These are phyloP conservation scores for Arthromyces matolae DNA, from an alignment of 768 basidiomycete species.

Conservation along the genomic window DNA sequence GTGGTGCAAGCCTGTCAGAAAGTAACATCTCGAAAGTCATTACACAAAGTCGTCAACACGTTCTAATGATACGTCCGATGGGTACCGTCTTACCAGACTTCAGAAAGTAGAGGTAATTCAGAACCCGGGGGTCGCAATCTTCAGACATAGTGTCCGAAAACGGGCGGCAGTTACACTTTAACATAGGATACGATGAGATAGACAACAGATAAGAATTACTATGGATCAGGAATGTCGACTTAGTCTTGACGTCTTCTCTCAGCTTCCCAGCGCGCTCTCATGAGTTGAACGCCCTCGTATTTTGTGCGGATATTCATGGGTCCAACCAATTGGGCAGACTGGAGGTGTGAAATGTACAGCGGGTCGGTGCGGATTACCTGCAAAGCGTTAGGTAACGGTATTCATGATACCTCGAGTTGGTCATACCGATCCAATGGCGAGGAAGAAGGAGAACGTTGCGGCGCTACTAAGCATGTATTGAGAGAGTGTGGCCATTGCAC, in stretches of 20 bases:
- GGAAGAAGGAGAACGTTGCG: constrained; percentile 96
- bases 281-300: constrained; percentile 63
- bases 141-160: too few species aligned
- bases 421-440: constrained; percentile 83
- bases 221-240: too few species aligned
- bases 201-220: neutral
- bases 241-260: constrained; percentile 41
- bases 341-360: constrained; percentile 51
- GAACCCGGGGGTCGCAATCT: too few species aligned
- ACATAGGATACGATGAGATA: constrained; percentile 3
- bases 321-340: constrained; percentile 58
- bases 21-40: too few species aligned
- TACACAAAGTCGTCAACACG: too few species aligned
- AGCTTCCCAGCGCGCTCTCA: constrained; percentile 74
- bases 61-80: too few species aligned
- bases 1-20: too few species aligned
- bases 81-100: too few species aligned
- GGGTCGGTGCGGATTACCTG: constrained; percentile 90
- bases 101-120: too few species aligned
- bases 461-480: constrained; percentile 99
- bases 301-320: constrained; percentile 55
- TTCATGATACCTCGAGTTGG: constrained; percentile 17
- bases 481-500: constrained; percentile 85
- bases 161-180: neutral
- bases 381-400: constrained; percentile 9